A percentile compares a stretch with the other conserved stretches of the same genome.
Conservation (phyloP, 805 yeast genomes). For the Lipomyces japonicus region DNA sequence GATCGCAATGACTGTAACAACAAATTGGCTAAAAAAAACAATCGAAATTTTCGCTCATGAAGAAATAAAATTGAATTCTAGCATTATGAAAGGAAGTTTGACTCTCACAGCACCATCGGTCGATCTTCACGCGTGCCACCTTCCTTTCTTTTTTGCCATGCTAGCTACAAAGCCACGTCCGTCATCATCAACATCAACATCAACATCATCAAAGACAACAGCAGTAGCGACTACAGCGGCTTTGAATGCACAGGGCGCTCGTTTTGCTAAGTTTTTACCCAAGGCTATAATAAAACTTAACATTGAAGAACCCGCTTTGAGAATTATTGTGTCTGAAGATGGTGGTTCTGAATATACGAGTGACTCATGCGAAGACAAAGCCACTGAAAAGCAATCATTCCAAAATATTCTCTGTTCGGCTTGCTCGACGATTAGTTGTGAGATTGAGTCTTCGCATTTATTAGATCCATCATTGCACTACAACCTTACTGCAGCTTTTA, state of each 20-base stretch:
- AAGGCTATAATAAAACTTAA: constrained; percentile 33
- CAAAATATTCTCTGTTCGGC: constrained; percentile 35
- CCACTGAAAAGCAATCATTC: constrained; percentile 26
- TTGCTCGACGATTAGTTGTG: constrained; percentile 36
- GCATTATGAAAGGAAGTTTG: constrained; percentile 35
- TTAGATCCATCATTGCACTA: constrained; percentile 27
- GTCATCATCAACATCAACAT: not conserved
- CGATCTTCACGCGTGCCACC: constrained; percentile 39
- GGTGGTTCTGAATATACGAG: not conserved
- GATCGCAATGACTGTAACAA: constrained; percentile 37
- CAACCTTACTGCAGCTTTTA: constrained; percentile 29
- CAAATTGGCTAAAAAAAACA: constrained; percentile 39
- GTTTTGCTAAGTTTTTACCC: constrained; percentile 28
- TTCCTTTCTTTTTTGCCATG: constrained; percentile 35
- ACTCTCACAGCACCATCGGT: constrained; percentile 40
- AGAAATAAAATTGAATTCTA: constrained; percentile 30
- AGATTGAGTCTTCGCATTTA: constrained; percentile 35
- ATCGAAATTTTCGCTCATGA: constrained; percentile 34
- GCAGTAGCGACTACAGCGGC: not conserved
- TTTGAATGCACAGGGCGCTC: constrained; percentile 1
- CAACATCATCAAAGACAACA: not conserved
- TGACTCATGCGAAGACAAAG: not conserved
- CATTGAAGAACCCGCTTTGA: constrained; percentile 38
- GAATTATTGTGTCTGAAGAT: constrained; percentile 31
- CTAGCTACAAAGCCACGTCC: not conserved